Percentiles rank a stretch among this genome's conserved stretches.
phyloP scores from a whole-genome alignment of 768 basidiomycete species.

The Hydnomerulius pinastri region DNA sequence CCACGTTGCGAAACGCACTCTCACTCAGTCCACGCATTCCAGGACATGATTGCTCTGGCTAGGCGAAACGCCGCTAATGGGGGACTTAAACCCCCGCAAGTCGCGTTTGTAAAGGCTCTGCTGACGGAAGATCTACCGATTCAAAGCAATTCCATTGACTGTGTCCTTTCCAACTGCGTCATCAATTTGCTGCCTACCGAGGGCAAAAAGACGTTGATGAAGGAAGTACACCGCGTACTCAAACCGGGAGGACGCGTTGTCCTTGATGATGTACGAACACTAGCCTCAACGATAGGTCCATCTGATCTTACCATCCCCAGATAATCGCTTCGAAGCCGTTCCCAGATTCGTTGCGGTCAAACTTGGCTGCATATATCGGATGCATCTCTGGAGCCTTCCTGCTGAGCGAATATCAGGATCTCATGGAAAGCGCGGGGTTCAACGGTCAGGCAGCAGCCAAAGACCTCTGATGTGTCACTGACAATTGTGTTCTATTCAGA shows the following conservation, averaged over 20 bases:
- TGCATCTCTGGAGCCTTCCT: conserved; percentile 51
- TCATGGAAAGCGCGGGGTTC: conserved; percentile 45
- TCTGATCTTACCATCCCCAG: conserved; percentile 24
- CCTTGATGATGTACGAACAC: conserved; percentile 48
- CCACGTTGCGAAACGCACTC: not conserved
- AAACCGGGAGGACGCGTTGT: conserved; percentile 59
- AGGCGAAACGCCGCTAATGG: conserved; percentile 45
- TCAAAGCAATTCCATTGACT: conserved; percentile 49
- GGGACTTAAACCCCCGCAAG: conserved; percentile 47
- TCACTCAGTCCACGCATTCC: not conserved
- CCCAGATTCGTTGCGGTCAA: conserved; percentile 42
- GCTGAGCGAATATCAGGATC: conserved; percentile 37
- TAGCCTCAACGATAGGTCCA: too few relatives aligned
- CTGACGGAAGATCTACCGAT: conserved; percentile 51
- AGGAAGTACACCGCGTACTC: conserved; percentile 50
- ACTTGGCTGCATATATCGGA: conserved; percentile 42
- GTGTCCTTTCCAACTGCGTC: conserved; percentile 59
- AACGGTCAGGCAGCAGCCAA: conserved; percentile 28
- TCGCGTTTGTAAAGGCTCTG: conserved; percentile 47
- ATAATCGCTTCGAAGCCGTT: conserved; percentile 49
- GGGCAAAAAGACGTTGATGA: conserved; percentile 44
- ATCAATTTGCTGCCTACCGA: conserved; percentile 48
- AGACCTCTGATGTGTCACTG: not conserved
- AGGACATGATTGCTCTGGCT: conserved; percentile 56
- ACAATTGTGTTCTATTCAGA: conserved; percentile 31